These are phyloP conservation scores for Malbranchea cinnamomea DNA, from an alignment of 2,329 filamentous ascomycete genomes.

Conservation along the genomic window DNA sequence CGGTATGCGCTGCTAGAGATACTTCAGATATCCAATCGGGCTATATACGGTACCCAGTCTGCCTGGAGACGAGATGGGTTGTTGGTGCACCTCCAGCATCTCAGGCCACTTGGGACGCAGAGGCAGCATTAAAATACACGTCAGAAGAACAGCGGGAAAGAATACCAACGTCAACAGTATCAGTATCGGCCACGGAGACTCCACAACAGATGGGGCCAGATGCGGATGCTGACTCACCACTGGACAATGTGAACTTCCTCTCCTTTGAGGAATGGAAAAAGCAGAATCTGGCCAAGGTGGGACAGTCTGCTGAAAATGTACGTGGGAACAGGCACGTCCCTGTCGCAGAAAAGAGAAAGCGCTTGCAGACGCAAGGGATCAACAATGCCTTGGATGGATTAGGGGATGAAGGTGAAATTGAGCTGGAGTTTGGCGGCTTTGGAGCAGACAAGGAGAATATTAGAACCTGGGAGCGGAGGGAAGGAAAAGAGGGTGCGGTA, in stretches of 20 bases:
- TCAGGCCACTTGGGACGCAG: constrained; percentile 2
- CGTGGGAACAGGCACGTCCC: constrained; percentile 39
- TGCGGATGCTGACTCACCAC: constrained; percentile 47
- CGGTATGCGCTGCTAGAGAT: constrained; percentile 12
- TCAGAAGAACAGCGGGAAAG: not conserved
- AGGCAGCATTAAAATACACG: not conserved
- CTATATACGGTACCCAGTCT: constrained; percentile 15
- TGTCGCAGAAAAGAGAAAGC: constrained; percentile 35
- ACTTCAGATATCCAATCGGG: constrained; percentile 11
- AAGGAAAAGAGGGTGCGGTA: constrained; percentile 13
- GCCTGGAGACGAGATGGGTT: constrained; percentile 13
- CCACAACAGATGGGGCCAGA: too few relatives aligned
- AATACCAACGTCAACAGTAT: constrained; percentile 1
- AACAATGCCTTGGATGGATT: constrained; percentile 61
- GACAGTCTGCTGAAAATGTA: constrained; percentile 58
- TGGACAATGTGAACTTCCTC: constrained; percentile 70
- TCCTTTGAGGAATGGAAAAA: constrained; percentile 99
- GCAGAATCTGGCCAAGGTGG: constrained; percentile 72
- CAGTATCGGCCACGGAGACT: constrained; percentile 12
- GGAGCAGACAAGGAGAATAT: constrained; percentile 29
- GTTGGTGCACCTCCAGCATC: constrained; percentile 1
- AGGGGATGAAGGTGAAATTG: constrained; percentile 80
- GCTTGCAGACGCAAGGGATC: constrained; percentile 31
- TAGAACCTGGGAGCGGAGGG: constrained; percentile 13
- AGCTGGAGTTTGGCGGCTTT: constrained; percentile 54